Percentiles rank a stretch among this genome's conserved stretches.
Evolutionary conservation across 2,329 filamentous ascomycete species (phyloP).

Genomic region (Helotiales sp.): DNA sequence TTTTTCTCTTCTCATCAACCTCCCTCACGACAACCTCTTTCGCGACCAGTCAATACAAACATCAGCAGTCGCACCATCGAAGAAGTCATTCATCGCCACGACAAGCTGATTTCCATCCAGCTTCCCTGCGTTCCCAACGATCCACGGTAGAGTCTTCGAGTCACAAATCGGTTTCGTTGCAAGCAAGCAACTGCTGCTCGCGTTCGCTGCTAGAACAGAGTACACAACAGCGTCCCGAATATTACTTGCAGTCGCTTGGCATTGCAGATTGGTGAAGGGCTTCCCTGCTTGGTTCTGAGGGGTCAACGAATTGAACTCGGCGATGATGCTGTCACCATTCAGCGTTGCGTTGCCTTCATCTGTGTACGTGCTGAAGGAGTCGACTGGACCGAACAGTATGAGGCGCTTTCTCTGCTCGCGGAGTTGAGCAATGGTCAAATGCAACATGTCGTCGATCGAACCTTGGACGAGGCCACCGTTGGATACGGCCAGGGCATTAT

Average conservation of each 20-base stretch:
- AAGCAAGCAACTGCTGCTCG: slow-evolving; percentile 45
- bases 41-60: slow-evolving; percentile 40
- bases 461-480: slow-evolving; percentile 31
- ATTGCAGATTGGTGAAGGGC: slow-evolving; percentile 46
- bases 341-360: slow-evolving; percentile 44
- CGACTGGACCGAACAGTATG: slow-evolving; percentile 39
- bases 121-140: slow-evolving; percentile 41
- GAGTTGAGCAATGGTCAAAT: slow-evolving; percentile 36
- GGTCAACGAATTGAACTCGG: slow-evolving; percentile 38
- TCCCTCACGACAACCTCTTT: slow-evolving; percentile 16
- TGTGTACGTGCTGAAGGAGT: slow-evolving; percentile 43
- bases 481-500: slow-evolving; percentile 35
- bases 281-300: slow-evolving; percentile 35
- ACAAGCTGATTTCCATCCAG: slow-evolving; percentile 42
- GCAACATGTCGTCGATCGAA: slow-evolving; percentile 37
- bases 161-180: slow-evolving; percentile 51
- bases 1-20: background rate
- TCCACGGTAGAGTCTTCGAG: slow-evolving; percentile 48
- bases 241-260: slow-evolving; percentile 52
- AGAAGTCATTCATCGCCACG: slow-evolving; percentile 52
- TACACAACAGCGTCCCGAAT: slow-evolving; percentile 47
- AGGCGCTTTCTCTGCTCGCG: slow-evolving; percentile 39
- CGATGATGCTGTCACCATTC: slow-evolving; percentile 40
- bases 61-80: slow-evolving; percentile 50
- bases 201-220: slow-evolving; percentile 45